These are phyloP conservation scores for Pseudoneurospora amorphoporcata DNA, from an alignment of 495 filamentous ascomycete species.

Conservation along the genomic window DNA sequence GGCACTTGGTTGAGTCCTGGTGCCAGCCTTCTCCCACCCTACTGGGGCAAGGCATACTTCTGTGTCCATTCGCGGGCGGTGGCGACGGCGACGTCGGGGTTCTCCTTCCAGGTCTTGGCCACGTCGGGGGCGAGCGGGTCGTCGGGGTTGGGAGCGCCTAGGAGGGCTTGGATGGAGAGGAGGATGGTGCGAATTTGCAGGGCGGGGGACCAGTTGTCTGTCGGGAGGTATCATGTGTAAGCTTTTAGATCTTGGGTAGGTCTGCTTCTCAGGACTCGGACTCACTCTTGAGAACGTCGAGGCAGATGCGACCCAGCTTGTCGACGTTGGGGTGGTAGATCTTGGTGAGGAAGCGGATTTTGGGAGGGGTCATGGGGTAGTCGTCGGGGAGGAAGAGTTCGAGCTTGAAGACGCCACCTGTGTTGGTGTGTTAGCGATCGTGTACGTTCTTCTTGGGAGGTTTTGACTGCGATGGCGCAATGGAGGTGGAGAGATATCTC, in stretches of 20 bases:
- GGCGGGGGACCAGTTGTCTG: conserved; percentile 98
- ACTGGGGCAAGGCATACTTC: conserved; percentile 48
- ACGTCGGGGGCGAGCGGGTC: conserved; percentile 95
- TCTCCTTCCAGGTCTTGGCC: conserved; percentile 95
- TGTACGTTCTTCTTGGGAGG: neutral
- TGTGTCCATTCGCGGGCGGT: conserved; percentile 85
- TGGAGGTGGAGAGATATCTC: neutral
- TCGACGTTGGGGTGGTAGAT: conserved; percentile 99
- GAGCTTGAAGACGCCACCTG: conserved; percentile 91
- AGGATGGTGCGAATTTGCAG: conserved; percentile 97
- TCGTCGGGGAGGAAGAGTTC: conserved; percentile 99
- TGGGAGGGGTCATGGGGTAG: conserved; percentile 97
- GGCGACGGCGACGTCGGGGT: conserved; percentile 81
- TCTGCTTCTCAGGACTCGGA: neutral
- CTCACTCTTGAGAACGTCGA: conserved; percentile 95
- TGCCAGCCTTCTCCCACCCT: neutral
- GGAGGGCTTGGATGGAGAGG: conserved; percentile 90
- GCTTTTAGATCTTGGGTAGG: neutral
- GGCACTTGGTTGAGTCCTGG: neutral
- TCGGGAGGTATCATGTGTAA: neutral
- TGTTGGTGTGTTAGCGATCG: neutral
- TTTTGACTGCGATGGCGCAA: neutral
- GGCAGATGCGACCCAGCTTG: conserved; percentile 89
- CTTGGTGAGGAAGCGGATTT: conserved; percentile 96
- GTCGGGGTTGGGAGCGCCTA: conserved; percentile 94